Base-by-base conservation (phyloP, 768 basidiomycete species). In the Calocybe gangraenosa region DNA sequence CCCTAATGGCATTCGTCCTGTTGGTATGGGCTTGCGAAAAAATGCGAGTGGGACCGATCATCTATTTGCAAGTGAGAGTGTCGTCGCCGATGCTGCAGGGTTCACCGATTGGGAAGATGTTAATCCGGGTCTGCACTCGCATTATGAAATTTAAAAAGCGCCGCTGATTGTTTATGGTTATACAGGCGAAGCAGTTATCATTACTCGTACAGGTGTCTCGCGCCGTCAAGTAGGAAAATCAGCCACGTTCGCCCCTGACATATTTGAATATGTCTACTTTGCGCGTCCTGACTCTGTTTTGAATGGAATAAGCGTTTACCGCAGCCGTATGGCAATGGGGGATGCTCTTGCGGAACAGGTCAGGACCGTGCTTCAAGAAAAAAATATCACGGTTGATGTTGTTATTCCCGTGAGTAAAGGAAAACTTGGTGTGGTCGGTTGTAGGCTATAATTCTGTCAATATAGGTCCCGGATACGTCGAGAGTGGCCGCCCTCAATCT, bases 291-390 rank as follows among this genome's bases (percentile, higher is more conserved):
- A 99, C 68, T 96, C 92, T 5, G 96, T 97, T 40, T 75, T 99
- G 40, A 94, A 99, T 59, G 94, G 95, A 34, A 84, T 99, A 64
- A 93, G 90, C 59, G 96, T 98, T 36, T 98, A 98, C 65, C 81
- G 96, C 37, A 89, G 91, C 60, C 85, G 96, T 31, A 98, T 98
- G 96, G 92, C 96, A 1, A 99, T 99, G 96, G 96, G 96, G 44
- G 94, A 98, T 60, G 81, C 85, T 4, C 78, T 99, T 38, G 95
- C 94, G 1, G 86, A 81, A 34, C 88, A 94, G 65, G 93, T 96
- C 19, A 68, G 77, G 60, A 75, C 78, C 18, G 80, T 93, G 33
- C 70, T 99, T 37, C 62, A 70, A 37, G 77, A 81, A 50, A 76
- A 78, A 35, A 75, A 83, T 32, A 67, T 94, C 35, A 71, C 74